Conservation (phyloP, 192 early-diverging fungal species). For the Rhizoclosmatium globosum region DNA sequence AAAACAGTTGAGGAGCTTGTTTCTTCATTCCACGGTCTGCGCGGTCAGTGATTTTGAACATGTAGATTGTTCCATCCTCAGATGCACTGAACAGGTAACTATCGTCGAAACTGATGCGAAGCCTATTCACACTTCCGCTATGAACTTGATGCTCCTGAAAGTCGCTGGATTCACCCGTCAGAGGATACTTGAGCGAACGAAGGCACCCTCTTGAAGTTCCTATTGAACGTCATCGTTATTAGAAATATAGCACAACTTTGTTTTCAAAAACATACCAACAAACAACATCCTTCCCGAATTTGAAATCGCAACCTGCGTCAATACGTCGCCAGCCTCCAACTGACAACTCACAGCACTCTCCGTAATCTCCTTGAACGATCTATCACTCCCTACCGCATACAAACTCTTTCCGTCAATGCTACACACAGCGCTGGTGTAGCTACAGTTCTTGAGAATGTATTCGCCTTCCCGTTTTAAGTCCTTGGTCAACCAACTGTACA, state of each 20-base stretch:
- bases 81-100: slow-evolving; percentile 55
- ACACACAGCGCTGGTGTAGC: slow-evolving; percentile 54
- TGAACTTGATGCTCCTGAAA: slow-evolving; percentile 66
- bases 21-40: slow-evolving; percentile 48
- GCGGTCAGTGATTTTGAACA: slow-evolving; percentile 57
- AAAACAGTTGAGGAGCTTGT: slow-evolving; percentile 34
- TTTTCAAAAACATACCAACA: slow-evolving; percentile 51
- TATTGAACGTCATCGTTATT: not conserved
- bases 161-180: slow-evolving; percentile 51
- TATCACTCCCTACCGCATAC: slow-evolving; percentile 65
- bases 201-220: slow-evolving; percentile 56
- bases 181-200: slow-evolving; percentile 57
- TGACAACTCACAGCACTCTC: slow-evolving; percentile 61
- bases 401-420: slow-evolving; percentile 52
- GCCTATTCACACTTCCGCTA: slow-evolving; percentile 47
- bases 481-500: slow-evolving; percentile 59
- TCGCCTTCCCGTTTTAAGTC: slow-evolving; percentile 63
- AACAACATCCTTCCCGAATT: slow-evolving; percentile 65
- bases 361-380: slow-evolving; percentile 65
- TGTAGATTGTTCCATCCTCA: slow-evolving; percentile 60
- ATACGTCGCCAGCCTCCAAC: slow-evolving; percentile 46
- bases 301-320: slow-evolving; percentile 63
- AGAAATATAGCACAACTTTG: not conserved
- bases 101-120: slow-evolving; percentile 59
- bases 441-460: slow-evolving; percentile 62